phyloP scores from a whole-genome alignment of 495 filamentous ascomycete species.

The Penicillium robsamsonii region DNA sequence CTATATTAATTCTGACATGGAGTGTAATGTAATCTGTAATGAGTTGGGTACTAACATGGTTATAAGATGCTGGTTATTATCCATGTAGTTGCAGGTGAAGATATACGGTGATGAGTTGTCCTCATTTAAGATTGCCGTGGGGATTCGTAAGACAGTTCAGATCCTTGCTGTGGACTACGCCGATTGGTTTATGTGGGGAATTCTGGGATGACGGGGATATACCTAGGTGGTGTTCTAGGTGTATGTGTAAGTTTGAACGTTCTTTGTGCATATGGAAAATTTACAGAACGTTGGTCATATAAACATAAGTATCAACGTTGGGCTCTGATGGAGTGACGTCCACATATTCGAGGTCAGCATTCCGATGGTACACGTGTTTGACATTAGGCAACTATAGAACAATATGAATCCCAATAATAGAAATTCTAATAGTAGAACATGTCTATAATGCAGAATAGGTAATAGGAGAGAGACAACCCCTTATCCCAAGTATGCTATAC shows the following conservation, averaged over 20 bases:
- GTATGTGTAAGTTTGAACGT: conserved; percentile 4
- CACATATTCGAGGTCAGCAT: conserved; percentile 5
- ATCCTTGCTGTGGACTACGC: conserved; percentile 9
- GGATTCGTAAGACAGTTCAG: conserved; percentile 19
- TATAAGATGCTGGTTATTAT: not conserved
- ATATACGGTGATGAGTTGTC: conserved; percentile 6
- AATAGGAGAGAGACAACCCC: not conserved
- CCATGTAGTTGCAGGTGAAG: not conserved
- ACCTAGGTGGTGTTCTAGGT: conserved; percentile 1
- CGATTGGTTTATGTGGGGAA: conserved; percentile 26
- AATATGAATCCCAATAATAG: conserved; percentile 2
- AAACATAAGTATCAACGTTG: not conserved
- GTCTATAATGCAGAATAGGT: not conserved
- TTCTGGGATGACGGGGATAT: conserved; percentile 1
- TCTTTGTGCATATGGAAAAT: not conserved
- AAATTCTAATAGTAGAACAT: not conserved
- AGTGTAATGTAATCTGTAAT: not conserved
- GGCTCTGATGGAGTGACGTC: conserved; percentile 1
- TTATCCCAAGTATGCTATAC: conserved; percentile 1
- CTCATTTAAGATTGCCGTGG: conserved; percentile 8
- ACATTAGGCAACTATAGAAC: conserved; percentile 1
- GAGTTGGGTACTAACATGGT: conserved; percentile 1
- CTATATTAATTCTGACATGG: not conserved
- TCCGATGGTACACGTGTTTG: conserved; percentile 19
- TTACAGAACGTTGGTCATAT: not conserved